Conservation (phyloP, 2,329 filamentous ascomycete genomes). For the Xylaria sp. region DNA sequence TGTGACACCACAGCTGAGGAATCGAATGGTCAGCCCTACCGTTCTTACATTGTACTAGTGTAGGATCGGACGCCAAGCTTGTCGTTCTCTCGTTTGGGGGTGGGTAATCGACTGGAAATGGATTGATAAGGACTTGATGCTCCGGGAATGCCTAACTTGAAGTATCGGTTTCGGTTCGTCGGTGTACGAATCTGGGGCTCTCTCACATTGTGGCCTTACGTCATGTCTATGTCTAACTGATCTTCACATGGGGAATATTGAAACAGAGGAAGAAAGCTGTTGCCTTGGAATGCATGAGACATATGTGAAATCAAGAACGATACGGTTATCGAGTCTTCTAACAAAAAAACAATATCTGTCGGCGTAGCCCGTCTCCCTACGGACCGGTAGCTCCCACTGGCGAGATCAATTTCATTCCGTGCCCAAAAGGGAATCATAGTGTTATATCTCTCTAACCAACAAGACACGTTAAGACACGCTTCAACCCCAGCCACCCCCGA, state of each 20-base stretch:
- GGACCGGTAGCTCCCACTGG: not conserved
- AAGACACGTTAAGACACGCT: not conserved
- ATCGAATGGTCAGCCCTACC: constrained; percentile 32
- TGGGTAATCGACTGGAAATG: constrained; percentile 1
- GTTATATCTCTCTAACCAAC: not conserved
- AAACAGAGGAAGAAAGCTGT: not conserved
- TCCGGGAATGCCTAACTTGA: constrained; percentile 3
- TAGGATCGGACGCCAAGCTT: constrained; percentile 22
- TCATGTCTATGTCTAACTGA: not conserved
- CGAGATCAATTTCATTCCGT: not conserved
- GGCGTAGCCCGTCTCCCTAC: not conserved
- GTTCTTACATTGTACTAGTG: constrained; percentile 16
- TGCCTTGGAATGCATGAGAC: not conserved
- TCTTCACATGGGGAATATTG: not conserved
- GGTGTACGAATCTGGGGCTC: constrained; percentile 22
- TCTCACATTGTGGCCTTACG: constrained; percentile 3
- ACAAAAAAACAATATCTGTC: not conserved
- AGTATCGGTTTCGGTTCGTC: constrained; percentile 12
- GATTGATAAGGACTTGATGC: not conserved
- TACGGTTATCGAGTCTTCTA: not conserved
- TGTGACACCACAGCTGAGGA: constrained; percentile 14
- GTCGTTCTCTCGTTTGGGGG: constrained; percentile 9
- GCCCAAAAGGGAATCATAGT: not conserved
- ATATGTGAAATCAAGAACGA: no score
- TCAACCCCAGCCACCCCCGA: not conserved